Evolutionary conservation across 2,329 filamentous ascomycete genomes (phyloP).

Genomic region (Camillea tinctor): DNA sequence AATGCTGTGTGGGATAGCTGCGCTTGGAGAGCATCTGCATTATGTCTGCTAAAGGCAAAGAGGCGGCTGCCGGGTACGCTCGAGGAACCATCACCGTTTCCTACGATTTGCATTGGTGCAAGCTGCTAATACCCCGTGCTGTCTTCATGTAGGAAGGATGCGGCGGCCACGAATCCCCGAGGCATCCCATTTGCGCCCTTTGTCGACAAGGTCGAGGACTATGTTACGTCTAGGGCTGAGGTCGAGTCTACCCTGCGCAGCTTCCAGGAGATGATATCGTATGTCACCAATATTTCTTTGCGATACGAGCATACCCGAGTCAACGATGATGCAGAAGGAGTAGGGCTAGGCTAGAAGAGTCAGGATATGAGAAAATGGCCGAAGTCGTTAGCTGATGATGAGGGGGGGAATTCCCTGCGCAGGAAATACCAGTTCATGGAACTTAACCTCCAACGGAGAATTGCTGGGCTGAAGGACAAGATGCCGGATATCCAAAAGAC

Average conservation of each 20-base stretch:
- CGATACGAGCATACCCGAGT: not conserved
- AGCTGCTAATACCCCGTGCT: not conserved
- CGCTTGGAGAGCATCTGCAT: constrained; percentile 1
- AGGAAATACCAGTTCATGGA: constrained; percentile 99
- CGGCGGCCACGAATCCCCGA: constrained; percentile 68
- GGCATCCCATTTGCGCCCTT: constrained; percentile 84
- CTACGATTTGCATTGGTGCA: not conserved
- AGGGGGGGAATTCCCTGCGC: constrained; percentile 22
- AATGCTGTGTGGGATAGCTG: not conserved
- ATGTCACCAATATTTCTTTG: constrained; percentile 35
- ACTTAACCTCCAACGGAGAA: constrained; percentile 81
- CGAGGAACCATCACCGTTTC: not conserved
- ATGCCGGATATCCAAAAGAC: constrained; percentile 98
- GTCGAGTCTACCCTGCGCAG: constrained; percentile 78
- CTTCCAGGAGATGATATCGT: constrained; percentile 95
- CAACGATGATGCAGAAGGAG: not conserved
- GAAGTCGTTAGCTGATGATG: constrained; percentile 2
- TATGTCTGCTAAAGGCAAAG: constrained; percentile 27
- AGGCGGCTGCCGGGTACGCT: constrained; percentile 19
- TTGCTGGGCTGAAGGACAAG: constrained; percentile 83
- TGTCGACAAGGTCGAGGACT: constrained; percentile 86
- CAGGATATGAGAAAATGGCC: not conserved
- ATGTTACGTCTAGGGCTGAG: constrained; percentile 73
- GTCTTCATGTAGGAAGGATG: constrained; percentile 42
- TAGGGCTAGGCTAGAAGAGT: too few relatives aligned